Conservation (phyloP, 192 early-diverging fungal genomes). For the Backusella australiensis region DNA sequence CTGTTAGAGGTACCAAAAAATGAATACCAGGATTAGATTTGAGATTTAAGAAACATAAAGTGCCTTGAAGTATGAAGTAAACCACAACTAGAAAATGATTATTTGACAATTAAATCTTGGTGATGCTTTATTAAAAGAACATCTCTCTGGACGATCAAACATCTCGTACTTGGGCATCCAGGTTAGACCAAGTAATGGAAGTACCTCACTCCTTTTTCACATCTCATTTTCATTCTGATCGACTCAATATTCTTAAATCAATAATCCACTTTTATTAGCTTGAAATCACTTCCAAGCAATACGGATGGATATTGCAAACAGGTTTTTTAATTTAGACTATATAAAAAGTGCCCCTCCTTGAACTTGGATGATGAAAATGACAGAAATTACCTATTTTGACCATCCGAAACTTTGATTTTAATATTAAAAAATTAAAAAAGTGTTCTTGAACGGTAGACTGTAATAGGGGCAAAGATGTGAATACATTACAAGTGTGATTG, state of each 20-base stretch:
- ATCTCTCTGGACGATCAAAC: neutral
- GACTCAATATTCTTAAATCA: neutral
- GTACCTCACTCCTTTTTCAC: too few species aligned
- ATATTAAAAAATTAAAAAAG: neutral
- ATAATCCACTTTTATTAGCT: neutral
- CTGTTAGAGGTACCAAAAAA: too few species aligned
- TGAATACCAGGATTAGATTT: too few species aligned
- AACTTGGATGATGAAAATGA: neutral
- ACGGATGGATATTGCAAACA: neutral
- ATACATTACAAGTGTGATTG: neutral
- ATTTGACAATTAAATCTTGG: neutral
- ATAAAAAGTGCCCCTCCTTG: neutral
- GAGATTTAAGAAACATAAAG: too few species aligned
- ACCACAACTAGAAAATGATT: too few species aligned
- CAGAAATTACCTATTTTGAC: neutral
- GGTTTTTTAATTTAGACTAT: neutral
- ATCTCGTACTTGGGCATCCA: neutral
- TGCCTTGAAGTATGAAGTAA: too few species aligned
- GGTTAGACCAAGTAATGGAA: neutral
- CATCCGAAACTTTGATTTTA: neutral
- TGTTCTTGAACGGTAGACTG: neutral
- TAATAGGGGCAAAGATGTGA: neutral
- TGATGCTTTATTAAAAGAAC: neutral
- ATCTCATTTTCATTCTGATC: neutral
- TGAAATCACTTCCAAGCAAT: neutral